Evolutionary conservation across 495 filamentous ascomycete genomes (phyloP).

Genomic region (Cairneyella variabilis): DNA sequence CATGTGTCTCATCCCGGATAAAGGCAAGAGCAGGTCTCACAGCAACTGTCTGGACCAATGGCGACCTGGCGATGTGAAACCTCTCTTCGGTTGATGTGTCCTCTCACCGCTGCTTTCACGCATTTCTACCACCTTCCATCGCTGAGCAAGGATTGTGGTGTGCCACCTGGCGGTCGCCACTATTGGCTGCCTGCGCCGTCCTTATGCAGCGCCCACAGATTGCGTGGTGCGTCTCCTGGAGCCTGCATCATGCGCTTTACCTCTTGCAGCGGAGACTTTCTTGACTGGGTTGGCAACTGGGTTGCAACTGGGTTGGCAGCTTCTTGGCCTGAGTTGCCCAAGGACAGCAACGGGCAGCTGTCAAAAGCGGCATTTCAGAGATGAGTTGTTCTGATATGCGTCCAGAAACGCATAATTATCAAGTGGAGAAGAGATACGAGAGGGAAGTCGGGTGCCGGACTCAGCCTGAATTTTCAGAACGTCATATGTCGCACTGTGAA

Average conservation of each 20-base stretch:
- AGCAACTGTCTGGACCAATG: background rate
- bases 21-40: background rate
- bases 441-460: background rate
- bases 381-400: background rate
- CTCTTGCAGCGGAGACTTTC: background rate
- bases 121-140: slow-evolving; percentile 5
- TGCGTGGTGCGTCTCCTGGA: slow-evolving; percentile 1
- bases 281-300: background rate
- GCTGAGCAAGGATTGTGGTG: background rate
- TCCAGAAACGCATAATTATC: too few species aligned
- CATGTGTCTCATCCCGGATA: slow-evolving; percentile 3
- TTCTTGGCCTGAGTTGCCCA: background rate
- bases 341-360: background rate
- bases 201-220: background rate
- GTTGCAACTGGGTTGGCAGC: too few species aligned
- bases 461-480: background rate
- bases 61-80: background rate
- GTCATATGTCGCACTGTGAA: too few species aligned
- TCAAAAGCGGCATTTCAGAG: background rate
- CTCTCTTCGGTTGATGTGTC: background rate
- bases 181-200: slow-evolving; percentile 1
- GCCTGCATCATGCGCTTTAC: slow-evolving; percentile 14
- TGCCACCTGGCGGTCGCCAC: background rate
- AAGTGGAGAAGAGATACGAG: too few species aligned
- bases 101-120: slow-evolving; percentile 3